Evolutionary conservation across 78 protist genomes (phyloP), one percentile per base, ranked within the genome.

Genomic region (Protostelium mycophagum): DNA sequence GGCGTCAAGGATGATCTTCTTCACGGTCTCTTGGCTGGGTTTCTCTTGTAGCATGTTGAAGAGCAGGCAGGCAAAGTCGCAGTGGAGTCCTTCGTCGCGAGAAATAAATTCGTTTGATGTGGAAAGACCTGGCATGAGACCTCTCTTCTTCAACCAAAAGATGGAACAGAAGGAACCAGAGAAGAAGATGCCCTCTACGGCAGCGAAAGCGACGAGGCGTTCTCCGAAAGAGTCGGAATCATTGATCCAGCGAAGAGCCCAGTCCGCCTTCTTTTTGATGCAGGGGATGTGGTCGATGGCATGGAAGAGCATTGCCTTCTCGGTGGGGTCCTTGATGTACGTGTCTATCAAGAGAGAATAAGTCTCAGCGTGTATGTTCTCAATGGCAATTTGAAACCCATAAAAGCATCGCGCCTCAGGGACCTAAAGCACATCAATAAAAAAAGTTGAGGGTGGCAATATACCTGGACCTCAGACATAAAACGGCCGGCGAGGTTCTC

Each of bases 131-230:
- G 98, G 99, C 98, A 98, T 97, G 83, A 98, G 91, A 38, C 98
- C 98, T 35, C 99, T 94, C 96, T 99, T 98, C 98, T 99, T 99
- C 84, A 99, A 90, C 99, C 99, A 99, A 91, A 99, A 99, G 90
- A 99, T 98, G 37, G 98, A 89, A 87, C 99, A 97, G 93, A 99
- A 99, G 85, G 97, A 88, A 29, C 99, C 99, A 38, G 97, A 92
- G 97, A 99, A 99, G 96, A 99, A 99, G 95, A 99, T 98, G 86
- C 99, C 99, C 92, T 99, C 99, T 5, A 98, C 99, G 28, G 98
- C 98, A 25, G 99, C 99, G 89, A 98, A 99, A 34, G 99, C 99
- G 0, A 99, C 97, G 51, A 98, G 86, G 63, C 99, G 97, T 93
- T 94, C 97, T 0, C 97, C 99, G 91, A 98, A 99, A 9, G 96